Evolutionary conservation across 2,329 filamentous ascomycete species (phyloP), one percentile per base, ranked within the genome.

Genomic region (Davidsoniella eucalypti): DNA sequence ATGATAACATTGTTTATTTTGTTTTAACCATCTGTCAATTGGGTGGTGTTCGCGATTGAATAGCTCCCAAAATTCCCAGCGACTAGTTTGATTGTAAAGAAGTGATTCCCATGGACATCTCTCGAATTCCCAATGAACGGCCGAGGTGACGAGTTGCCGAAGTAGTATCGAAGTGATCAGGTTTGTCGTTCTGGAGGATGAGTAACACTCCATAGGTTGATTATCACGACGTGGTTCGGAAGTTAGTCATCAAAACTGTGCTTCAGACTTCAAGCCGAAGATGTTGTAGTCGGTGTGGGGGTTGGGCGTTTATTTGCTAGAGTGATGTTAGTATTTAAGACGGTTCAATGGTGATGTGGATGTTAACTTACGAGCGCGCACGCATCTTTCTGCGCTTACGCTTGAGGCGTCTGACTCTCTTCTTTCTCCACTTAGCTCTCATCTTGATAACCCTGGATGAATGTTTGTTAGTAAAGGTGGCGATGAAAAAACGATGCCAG

Each of bases 371-470:
- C 92, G 82, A 88, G 76, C 92, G 76, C 65, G 90, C 92, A 70
- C 92, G 82, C 75, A 92, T 94, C 90, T 98, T 98, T 87, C 92
- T 93, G 77, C 92, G 87, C 88, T 98, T 98, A 69, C 88, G 84
- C 84, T 96, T 96, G 72, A 98, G 87, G 73, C 92, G 83, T 66
- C 92, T 80, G 75, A 94, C 88, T 71, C 92, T 81, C 90, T 98
- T 98, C 85, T 98, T 98, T 80, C 90, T 92, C 92, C 92, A 96
- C 80, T 96, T 96, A 69, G 87, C 88, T 92, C 90, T 76, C 77
- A 81, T 79, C 72, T 72, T 79, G 73, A 71, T 67, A 61, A 59
- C 57, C 57, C 60, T 61, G 55, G 48, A 49, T 50, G 55, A 59
- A 57, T 58, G 59, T 56, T 57, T 58, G 60, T 56, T 57, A 56